phyloP scores from a whole-genome alignment of 73 alveolate species.

The Paramecium sonneborni region DNA sequence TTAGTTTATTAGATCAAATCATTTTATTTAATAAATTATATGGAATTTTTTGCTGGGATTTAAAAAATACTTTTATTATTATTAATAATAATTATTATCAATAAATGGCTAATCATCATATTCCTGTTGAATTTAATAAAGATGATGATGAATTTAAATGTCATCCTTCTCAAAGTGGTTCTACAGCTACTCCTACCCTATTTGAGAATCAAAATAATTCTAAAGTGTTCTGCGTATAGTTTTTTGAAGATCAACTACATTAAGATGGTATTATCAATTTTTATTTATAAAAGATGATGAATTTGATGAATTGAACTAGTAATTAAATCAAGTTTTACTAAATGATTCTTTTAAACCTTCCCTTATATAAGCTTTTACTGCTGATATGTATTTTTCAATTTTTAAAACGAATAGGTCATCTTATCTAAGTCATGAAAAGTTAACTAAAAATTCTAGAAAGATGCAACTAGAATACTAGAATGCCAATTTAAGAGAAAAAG shows the following conservation, averaged over 20 bases:
- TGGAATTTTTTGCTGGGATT: neutral
- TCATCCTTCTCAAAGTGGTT: slow-evolving; percentile 19
- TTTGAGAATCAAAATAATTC: neutral
- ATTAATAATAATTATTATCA: neutral
- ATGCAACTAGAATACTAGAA: slow-evolving; percentile 58
- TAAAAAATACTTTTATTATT: neutral
- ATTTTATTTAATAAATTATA: neutral
- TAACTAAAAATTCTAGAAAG: slow-evolving; percentile 56
- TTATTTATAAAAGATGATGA: slow-evolving; percentile 16
- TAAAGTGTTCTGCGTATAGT: neutral
- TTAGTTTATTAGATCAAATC: neutral
- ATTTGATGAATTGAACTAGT: slow-evolving; percentile 12
- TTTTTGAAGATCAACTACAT: slow-evolving; percentile 3
- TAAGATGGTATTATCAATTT: neutral
- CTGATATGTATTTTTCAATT: slow-evolving; percentile 38
- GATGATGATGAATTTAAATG: slow-evolving; percentile 28
- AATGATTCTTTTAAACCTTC: slow-evolving; percentile 20
- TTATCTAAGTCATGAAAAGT: slow-evolving; percentile 35
- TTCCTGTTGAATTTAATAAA: slow-evolving; percentile 4
- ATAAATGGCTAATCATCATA: neutral
- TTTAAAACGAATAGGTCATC: slow-evolving; percentile 28
- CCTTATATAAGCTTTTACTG: neutral
- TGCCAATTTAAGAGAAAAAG: slow-evolving; percentile 29
- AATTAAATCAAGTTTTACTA: neutral
- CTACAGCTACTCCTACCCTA: slow-evolving; percentile 9